Evolutionary conservation across 225 moss, liverwort and hornwort genomes (phyloP).

Genomic region (Physcomitrium patens): DNA sequence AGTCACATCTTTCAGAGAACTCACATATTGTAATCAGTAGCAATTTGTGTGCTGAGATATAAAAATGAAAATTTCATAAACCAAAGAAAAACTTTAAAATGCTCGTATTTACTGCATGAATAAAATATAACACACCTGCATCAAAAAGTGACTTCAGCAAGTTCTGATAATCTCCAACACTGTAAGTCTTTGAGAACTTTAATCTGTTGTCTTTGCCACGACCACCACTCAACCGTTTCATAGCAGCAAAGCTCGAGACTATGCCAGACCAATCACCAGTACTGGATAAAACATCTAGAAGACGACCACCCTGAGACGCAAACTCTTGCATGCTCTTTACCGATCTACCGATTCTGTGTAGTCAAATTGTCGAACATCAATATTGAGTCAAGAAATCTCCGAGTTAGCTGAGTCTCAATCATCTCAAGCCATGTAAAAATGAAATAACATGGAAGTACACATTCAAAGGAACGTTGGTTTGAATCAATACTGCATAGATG

Average conservation of each 20-base stretch:
- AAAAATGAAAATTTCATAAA: constrained; percentile 10
- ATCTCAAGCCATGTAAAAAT: no score
- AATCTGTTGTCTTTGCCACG: constrained; percentile 76
- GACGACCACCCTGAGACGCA: constrained; percentile 57
- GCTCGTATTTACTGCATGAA: constrained; percentile 6
- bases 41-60: not conserved
- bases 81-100: not conserved
- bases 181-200: constrained; percentile 46
- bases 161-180: constrained; percentile 70
- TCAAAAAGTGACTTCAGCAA: constrained; percentile 84
- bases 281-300: constrained; percentile 50
- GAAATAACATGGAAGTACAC: no score
- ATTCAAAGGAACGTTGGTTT: not conserved
- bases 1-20: not conserved
- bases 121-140: constrained; percentile 46
- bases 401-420: no score
- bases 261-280: constrained; percentile 95
- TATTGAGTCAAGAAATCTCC: constrained; percentile 2
- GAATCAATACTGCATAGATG: not conserved
- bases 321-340: constrained; percentile 73
- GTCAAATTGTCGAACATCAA: constrained; percentile 21
- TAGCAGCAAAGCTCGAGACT: constrained; percentile 83
- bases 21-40: not conserved
- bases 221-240: constrained; percentile 75
- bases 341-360: constrained; percentile 64